These are phyloP conservation scores for Salvia sclarea DNA, from an alignment of 305 asterid species.

Conservation along the genomic window DNA sequence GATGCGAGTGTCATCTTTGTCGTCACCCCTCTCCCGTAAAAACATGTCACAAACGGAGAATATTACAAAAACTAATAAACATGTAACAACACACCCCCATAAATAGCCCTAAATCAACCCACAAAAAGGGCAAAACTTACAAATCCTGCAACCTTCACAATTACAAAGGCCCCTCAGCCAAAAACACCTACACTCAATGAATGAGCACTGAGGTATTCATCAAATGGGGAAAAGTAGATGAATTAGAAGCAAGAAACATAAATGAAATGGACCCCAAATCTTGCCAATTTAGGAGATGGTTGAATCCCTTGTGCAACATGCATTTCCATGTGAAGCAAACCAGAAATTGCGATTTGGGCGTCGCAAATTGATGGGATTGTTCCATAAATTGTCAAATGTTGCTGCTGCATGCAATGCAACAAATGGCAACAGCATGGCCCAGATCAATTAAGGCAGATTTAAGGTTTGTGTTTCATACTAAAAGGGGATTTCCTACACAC, in stretches of 20 bases:
- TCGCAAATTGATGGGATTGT: constrained; percentile 6
- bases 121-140: background rate
- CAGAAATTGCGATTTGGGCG: constrained; percentile 10
- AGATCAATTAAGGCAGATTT: constrained; percentile 43
- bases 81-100: background rate
- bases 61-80: too few species aligned
- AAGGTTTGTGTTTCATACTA: constrained; percentile 42
- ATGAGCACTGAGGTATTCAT: background rate
- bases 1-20: too few species aligned
- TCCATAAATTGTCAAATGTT: constrained; percentile 34
- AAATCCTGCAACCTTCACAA: background rate
- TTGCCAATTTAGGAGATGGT: constrained; percentile 27
- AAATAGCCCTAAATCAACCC: background rate
- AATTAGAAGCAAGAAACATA: constrained; percentile 10
- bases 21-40: too few species aligned
- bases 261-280: constrained; percentile 29
- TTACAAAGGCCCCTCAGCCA: background rate
- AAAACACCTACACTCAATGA: constrained; percentile 1
- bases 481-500: constrained; percentile 33
- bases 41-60: too few species aligned
- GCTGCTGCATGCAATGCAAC: constrained; percentile 42
- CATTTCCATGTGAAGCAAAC: constrained; percentile 20
- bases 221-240: background rate
- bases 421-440: constrained; percentile 52
- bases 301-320: constrained; percentile 33